These are phyloP conservation scores for Astrothelium macrocarpum DNA, from an alignment of 495 filamentous ascomycete genomes.

Conservation along the genomic window DNA sequence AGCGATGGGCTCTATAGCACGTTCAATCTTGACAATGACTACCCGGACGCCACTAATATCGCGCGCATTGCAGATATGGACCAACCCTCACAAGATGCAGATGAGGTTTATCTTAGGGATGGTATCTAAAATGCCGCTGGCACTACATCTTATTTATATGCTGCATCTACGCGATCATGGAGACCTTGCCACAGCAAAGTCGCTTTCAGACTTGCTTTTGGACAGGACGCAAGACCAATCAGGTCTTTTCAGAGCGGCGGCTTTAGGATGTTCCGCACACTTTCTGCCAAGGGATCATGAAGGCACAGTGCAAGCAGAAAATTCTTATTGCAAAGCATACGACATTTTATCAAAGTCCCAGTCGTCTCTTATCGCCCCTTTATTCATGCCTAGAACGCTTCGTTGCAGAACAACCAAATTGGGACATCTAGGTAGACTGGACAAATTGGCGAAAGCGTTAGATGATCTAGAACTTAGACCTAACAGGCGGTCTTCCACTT, in stretches of 20 bases:
- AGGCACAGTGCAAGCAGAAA: background rate
- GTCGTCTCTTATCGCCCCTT: background rate
- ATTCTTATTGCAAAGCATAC: background rate
- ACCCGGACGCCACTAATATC: background rate
- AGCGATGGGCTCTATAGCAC: background rate
- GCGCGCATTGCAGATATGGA: background rate
- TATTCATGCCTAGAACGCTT: background rate
- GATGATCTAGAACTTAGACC: background rate
- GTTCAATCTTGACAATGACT: background rate
- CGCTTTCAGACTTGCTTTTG: background rate
- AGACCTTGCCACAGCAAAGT: background rate
- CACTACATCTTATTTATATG: background rate
- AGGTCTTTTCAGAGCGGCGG: background rate
- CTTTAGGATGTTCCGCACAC: background rate
- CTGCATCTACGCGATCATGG: background rate
- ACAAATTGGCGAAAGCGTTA: background rate
- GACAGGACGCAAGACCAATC: background rate
- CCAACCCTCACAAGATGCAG: background rate
- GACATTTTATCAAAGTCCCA: background rate
- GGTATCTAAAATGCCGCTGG: background rate
- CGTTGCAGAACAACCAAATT: background rate
- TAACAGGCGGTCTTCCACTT: background rate
- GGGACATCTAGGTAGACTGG: background rate
- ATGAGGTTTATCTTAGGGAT: background rate
- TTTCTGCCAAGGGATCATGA: background rate